phyloP scores from a whole-genome alignment of 73 alveolate species.

The Durusdinium trenchii region DNA sequence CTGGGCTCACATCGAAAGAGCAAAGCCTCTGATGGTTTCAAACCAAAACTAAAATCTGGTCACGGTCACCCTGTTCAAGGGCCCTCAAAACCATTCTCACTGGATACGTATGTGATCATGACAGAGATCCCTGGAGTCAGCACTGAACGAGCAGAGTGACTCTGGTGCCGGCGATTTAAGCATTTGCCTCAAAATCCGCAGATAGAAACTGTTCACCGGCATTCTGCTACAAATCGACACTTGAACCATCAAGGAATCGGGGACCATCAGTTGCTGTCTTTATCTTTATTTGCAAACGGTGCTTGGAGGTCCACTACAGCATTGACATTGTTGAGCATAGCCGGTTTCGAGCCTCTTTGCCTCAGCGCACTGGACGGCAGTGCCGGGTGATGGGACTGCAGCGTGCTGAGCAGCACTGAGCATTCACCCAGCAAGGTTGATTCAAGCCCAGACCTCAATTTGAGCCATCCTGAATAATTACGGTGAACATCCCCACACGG shows the following conservation, averaged over 20 bases:
- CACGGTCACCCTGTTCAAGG: no score
- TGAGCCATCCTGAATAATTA: no score
- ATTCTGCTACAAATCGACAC: no score
- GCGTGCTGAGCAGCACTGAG: conserved; percentile 64
- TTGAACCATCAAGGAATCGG: no score
- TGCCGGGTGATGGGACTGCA: conserved; percentile 28
- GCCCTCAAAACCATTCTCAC: no score
- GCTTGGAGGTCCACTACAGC: neutral
- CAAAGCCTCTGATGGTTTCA: no score
- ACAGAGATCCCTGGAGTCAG: no score
- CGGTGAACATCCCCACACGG: no score
- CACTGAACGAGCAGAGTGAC: neutral
- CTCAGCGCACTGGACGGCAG: conserved; percentile 46
- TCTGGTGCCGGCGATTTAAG: neutral
- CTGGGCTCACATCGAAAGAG: no score
- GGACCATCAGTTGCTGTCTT: neutral
- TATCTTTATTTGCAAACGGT: neutral
- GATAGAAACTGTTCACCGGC: conserved; percentile 26
- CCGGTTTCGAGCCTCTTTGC: neutral
- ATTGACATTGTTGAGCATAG: neutral
- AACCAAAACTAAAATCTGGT: no score
- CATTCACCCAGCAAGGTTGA: conserved; percentile 24
- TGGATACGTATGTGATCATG: no score
- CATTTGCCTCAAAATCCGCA: neutral
- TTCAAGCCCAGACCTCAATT: conserved; percentile 23